Conservation (phyloP, 1,284 basidiomycete species). For the Cutaneotrichosporon cutaneum region DNA sequence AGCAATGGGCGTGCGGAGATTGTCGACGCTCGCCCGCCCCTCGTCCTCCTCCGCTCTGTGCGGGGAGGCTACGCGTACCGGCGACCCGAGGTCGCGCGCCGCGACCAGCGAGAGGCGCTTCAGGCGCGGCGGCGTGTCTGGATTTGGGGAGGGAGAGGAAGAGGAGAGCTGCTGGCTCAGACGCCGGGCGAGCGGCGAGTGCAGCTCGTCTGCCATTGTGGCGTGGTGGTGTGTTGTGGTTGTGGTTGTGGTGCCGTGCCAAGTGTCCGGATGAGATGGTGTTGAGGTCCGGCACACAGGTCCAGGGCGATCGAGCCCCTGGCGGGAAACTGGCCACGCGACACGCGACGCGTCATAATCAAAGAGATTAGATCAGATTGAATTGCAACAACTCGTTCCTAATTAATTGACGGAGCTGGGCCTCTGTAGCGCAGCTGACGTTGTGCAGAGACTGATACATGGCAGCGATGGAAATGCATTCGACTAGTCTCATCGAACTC, state of each 20-base stretch:
- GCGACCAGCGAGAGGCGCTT: slow-evolving; percentile 31
- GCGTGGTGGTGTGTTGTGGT: not conserved
- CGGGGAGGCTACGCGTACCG: not conserved
- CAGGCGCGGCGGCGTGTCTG: slow-evolving; percentile 18
- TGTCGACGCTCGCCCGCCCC: slow-evolving; percentile 2
- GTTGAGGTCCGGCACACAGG: not conserved
- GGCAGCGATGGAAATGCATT: not conserved
- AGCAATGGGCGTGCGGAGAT: not conserved
- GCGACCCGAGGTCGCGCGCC: slow-evolving; percentile 2
- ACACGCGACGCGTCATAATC: slow-evolving; percentile 1
- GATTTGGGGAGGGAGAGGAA: not conserved
- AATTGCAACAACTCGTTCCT: not conserved
- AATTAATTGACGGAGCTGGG: not conserved
- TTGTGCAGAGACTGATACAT: not conserved
- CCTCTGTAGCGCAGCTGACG: not conserved
- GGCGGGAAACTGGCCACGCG: not conserved
- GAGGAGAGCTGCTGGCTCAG: not conserved
- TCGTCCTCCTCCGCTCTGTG: not conserved
- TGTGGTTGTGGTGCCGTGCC: too few relatives aligned
- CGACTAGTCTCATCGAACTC: too few relatives aligned
- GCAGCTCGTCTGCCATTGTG: slow-evolving; percentile 2
- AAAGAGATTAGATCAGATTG: not conserved
- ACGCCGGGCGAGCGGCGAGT: not conserved
- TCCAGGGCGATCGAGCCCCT: not conserved
- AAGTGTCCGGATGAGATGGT: slow-evolving; percentile 1